Conservation (phyloP, 345 rosid species). For the Chamaenerion angustifolium region DNA sequence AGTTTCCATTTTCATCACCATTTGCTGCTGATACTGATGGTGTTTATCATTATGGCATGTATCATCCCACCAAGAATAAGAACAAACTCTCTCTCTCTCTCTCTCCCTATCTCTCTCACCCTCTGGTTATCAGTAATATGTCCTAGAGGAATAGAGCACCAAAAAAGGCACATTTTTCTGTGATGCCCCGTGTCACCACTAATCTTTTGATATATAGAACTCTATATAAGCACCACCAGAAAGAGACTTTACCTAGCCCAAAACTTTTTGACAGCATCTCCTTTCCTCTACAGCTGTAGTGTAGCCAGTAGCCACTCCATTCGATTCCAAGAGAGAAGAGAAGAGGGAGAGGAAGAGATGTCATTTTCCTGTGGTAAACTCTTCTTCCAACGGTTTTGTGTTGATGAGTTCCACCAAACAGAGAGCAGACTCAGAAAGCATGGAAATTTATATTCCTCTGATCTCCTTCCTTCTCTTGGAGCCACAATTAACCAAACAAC, state of each 20-base stretch:
- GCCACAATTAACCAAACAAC: slow-evolving; percentile 75
- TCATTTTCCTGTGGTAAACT: slow-evolving; percentile 33
- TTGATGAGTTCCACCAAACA: slow-evolving; percentile 40
- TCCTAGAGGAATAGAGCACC: slow-evolving; percentile 22
- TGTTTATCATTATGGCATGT: no score
- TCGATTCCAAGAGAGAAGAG: neutral
- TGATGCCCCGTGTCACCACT: slow-evolving; percentile 35
- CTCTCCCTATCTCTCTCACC: slow-evolving; percentile 18
- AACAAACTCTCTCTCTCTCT: slow-evolving; percentile 14
- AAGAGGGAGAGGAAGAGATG: slow-evolving; percentile 34
- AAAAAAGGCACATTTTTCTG: slow-evolving; percentile 30
- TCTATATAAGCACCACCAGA: slow-evolving; percentile 23
- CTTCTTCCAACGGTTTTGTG: slow-evolving; percentile 73
- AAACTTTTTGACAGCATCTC: slow-evolving; percentile 14
- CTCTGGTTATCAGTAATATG: neutral
- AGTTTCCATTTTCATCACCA: slow-evolving; percentile 1
- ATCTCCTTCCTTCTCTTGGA: slow-evolving; percentile 89
- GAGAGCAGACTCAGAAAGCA: slow-evolving; percentile 12
- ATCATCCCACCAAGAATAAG: neutral
- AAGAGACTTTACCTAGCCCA: slow-evolving; percentile 10
- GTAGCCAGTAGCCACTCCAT: no score
- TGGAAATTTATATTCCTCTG: slow-evolving; percentile 63
- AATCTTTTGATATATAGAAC: slow-evolving; percentile 4
- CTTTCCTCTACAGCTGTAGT: neutral
- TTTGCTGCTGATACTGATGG: slow-evolving; percentile 3